Evolutionary conservation across 2,329 filamentous ascomycete species (phyloP).

Genomic region (Diaporthe ilicicola): DNA sequence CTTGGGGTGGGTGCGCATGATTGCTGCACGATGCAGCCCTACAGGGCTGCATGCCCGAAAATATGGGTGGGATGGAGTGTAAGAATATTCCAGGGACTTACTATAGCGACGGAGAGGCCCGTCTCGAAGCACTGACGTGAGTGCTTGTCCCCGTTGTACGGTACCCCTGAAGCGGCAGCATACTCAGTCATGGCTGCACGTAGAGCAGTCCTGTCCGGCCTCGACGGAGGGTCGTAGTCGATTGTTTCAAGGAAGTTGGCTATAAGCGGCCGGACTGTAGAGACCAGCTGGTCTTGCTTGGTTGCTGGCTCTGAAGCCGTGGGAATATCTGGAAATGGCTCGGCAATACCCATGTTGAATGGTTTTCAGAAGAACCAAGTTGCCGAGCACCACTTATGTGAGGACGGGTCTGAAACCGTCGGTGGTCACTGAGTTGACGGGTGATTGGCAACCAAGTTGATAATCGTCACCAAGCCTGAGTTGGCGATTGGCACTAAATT

Average conservation of each 20-base stretch:
- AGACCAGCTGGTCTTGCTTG: neutral
- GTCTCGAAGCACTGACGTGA: conserved; percentile 21
- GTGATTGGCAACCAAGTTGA: no score
- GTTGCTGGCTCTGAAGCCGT: neutral
- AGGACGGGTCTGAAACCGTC: no score
- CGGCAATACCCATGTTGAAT: neutral
- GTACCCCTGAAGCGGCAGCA: conserved; percentile 13
- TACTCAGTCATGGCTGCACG: conserved; percentile 20
- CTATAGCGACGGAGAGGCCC: conserved; percentile 19
- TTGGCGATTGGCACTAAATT: neutral
- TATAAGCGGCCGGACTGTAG: conserved; percentile 10
- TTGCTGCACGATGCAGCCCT: conserved; percentile 16
- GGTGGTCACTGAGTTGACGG: no score
- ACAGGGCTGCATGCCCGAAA: conserved; percentile 8
- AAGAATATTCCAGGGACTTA: conserved; percentile 1
- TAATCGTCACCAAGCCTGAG: no score
- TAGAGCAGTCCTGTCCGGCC: neutral
- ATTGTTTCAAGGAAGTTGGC: conserved; percentile 21
- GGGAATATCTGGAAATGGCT: neutral
- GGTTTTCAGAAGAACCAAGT: no score
- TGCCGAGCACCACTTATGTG: no score
- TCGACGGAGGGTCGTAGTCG: neutral
- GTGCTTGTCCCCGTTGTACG: conserved; percentile 15
- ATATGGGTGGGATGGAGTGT: conserved; percentile 5
- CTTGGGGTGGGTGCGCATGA: neutral